Base-by-base conservation (phyloP, 805 yeast species). In the Groenewaldozyma salmanticensis region DNA sequence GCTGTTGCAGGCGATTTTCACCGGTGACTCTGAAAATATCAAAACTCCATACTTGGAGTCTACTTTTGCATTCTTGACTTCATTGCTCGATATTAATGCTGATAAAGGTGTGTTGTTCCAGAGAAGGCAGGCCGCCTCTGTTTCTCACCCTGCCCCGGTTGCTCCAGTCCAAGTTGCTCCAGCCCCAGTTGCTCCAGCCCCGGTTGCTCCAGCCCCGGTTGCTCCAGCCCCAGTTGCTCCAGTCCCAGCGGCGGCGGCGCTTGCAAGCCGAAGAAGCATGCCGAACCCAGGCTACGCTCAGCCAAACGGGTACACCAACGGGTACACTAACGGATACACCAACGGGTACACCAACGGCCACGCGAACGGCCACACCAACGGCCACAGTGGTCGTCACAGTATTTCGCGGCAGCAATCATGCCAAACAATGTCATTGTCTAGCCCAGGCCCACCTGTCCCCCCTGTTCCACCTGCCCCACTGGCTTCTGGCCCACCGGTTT, bases 11-110 rank as follows among this genome's bases (percentile, higher is more conserved):
- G 94, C 95, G 4, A 88, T 88, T 39, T 65, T 88, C 42, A 67
- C 87, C 43, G 95, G 92, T n/a, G 95, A 87, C 62, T 95, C 87
- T 57, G 74, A 75, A 55, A 79, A 81, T 37, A 78, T 86, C 41
- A 80, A 81, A 57, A 85, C 96, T 0, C 96, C 96, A 2, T 88
- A 88, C 58, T 67, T 88, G 58, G 96, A 88, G 62, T 84, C 84
- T 51, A 64, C 85, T 43, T 88, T 85, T 57, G 86, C 95, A 5
- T 49, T 55, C 40, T 41, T 56, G 45, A 48, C 53, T 31, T 75
- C 53, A 66, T 67, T 47, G 42, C 53, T 46, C 53, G 57, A 48
- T 5, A 20, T 43, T 9, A 39, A 37, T 22, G 13, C 33, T 7
- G 40, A 41, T 9, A 33, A 34, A 3, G 18, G 37, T 21, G 13